Evolutionary conservation across 1,139 yeast species (phyloP), one percentile per base, ranked within the genome.

Genomic region (Debaryomycetaceae sp.): DNA sequence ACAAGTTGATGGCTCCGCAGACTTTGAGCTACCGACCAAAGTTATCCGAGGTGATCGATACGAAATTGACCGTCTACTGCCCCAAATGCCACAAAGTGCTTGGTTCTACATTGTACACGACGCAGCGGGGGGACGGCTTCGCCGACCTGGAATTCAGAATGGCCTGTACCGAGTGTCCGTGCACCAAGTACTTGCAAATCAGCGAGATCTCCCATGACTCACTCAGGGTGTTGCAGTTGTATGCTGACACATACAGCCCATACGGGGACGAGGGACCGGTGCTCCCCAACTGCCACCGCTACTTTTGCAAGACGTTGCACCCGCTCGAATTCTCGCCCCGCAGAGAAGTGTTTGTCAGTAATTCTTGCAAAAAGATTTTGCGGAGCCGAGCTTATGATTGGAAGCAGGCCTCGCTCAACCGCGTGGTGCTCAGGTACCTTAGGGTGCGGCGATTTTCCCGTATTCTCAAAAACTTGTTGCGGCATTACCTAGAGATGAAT

Each of bases 71-170:
- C 3, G 23, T 31, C 11, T 28, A 16, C 16, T 55, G 60, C 32
- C 53, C 58, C 5, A 20, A 29, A 9, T 54, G 58, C 31, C 17
- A 33, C 7, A 27, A 33, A 4, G 15, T 43, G 4, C 17, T 44
- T 9, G 24, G 29, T 3, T 28, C 38, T 11, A 41, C 44, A 3
- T 46, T 49, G 2, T 49, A 45, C 27, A 36, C 47, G 5, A 43
- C 37, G 27, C 37, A 34, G 12, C 25, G 27, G 4, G 18, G 30
- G 6, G 40, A 36, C 5, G 62, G 59, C 7, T 56, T 55, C 40
- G 45, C 49, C 4, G 59, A 54, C 17, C 11, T 16, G 9, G 30
- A 23, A 12, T 45, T 27, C 11, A 5, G 10, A 10, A 18, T 18
- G 4, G 30, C 20, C 10, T n/a, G 10, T 19, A 10, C 11, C 11